Evolutionary conservation across 768 basidiomycete genomes (phyloP).

Genomic region (Boletus tylopilopsis): DNA sequence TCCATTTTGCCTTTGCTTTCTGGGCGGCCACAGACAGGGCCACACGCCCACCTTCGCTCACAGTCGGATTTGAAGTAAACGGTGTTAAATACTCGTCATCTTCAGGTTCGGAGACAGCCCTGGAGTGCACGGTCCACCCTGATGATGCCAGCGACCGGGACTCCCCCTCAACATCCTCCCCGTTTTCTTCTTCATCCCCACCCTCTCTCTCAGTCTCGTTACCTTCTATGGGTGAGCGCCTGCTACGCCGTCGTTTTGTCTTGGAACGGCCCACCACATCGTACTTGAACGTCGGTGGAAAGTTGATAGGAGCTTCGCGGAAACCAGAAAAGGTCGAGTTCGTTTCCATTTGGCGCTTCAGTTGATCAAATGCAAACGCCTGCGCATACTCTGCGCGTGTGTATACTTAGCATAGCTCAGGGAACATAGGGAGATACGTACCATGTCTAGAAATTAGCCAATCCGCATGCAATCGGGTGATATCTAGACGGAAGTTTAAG

Average conservation of each 20-base stretch:
- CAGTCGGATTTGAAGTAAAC: slow-evolving; percentile 21
- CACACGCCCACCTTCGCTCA: slow-evolving; percentile 34
- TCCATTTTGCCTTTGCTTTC: slow-evolving; percentile 56
- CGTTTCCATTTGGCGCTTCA: slow-evolving; percentile 71
- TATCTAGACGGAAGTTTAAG: slow-evolving; percentile 86
- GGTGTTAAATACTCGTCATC: slow-evolving; percentile 40
- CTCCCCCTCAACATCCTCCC: slow-evolving; percentile 44
- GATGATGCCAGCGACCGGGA: slow-evolving; percentile 55
- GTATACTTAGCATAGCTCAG: slow-evolving; percentile 5
- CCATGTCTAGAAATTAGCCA: slow-evolving; percentile 86
- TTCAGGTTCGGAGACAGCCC: slow-evolving; percentile 33
- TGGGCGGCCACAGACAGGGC: slow-evolving; percentile 42
- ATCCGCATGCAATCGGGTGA: slow-evolving; percentile 89
- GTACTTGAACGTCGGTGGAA: slow-evolving; percentile 94
- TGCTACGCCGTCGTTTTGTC: slow-evolving; percentile 36
- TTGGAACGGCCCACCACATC: slow-evolving; percentile 63
- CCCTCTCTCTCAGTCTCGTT: slow-evolving; percentile 39
- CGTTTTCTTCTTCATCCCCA: slow-evolving; percentile 33
- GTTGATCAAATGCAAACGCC: slow-evolving; percentile 88
- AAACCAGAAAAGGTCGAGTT: slow-evolving; percentile 74
- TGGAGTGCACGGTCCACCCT: slow-evolving; percentile 44
- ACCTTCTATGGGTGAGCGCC: slow-evolving; percentile 36
- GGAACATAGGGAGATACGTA: slow-evolving; percentile 25
- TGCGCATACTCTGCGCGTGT: slow-evolving; percentile 64
- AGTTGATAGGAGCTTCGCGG: slow-evolving; percentile 72